phyloP scores from a whole-genome alignment of 148 eudicot species.

The Oxyria digyna region DNA sequence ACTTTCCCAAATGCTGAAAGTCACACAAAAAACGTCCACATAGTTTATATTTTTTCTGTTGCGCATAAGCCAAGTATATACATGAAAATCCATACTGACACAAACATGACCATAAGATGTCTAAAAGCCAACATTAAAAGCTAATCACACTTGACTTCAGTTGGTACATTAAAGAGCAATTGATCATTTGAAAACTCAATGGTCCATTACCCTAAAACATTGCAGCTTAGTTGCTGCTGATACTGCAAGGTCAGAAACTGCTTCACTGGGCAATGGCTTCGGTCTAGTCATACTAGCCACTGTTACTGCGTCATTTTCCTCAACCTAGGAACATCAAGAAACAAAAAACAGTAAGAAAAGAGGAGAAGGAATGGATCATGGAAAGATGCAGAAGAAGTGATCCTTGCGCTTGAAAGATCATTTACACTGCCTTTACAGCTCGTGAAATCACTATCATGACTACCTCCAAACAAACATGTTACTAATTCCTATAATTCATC shows the following conservation, averaged over 20 bases:
- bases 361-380: not conserved
- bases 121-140: not conserved
- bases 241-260: constrained; percentile 72
- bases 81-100: not conserved
- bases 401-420: not conserved
- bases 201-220: constrained; percentile 56
- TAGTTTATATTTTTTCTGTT: not conserved
- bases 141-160: not conserved
- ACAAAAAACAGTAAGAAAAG: not conserved
- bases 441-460: not conserved
- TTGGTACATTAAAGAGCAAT: not conserved
- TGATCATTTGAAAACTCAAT: not conserved
- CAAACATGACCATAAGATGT: not conserved
- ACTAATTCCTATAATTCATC: not conserved
- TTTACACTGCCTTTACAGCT: not conserved
- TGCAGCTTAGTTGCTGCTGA: constrained; percentile 90
- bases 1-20: constrained; percentile 81
- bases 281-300: constrained; percentile 92
- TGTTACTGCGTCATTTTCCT: constrained; percentile 86
- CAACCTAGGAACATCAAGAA: constrained; percentile 43
- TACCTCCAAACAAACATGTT: not conserved
- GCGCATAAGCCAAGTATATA: constrained; percentile 1
- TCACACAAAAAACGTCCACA: constrained; percentile 5
- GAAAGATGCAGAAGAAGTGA: not conserved
- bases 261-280: constrained; percentile 80